Conservation (phyloP, 2,329 filamentous ascomycete species). For the Apiospora saccharicola region DNA sequence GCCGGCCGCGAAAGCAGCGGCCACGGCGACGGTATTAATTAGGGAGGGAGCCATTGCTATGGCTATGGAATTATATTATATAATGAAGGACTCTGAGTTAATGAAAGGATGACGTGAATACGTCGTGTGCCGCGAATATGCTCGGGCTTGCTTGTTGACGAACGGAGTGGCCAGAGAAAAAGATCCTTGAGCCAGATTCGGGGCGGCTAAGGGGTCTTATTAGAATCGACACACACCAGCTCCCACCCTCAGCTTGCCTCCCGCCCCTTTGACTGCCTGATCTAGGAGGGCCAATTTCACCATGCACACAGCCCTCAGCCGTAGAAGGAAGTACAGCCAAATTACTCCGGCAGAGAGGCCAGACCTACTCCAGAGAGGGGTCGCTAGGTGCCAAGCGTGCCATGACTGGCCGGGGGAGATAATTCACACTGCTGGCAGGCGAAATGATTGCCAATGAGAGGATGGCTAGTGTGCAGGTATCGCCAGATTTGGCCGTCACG, state of each 20-base stretch:
- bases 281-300: not conserved
- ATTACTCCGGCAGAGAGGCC: not conserved
- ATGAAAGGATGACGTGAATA: slow-evolving; percentile 54
- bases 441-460: not conserved
- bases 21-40: slow-evolving; percentile 46
- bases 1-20: slow-evolving; percentile 45
- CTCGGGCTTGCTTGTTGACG: slow-evolving; percentile 40
- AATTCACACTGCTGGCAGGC: not conserved
- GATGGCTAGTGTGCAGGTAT: slow-evolving; percentile 5
- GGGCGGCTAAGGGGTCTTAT: slow-evolving; percentile 9
- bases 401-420: not conserved
- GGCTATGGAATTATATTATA: slow-evolving; percentile 39
- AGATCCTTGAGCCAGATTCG: not conserved
- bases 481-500: slow-evolving; percentile 12
- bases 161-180: slow-evolving; percentile 9
- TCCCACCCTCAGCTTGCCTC: not conserved
- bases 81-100: slow-evolving; percentile 38
- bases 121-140: slow-evolving; percentile 50
- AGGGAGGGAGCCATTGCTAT: slow-evolving; percentile 51
- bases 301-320: not conserved
- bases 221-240: not conserved
- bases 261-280: not conserved
- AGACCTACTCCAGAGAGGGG: slow-evolving; percentile 8
- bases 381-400: not conserved
- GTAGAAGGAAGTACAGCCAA: not conserved